phyloP scores from a whole-genome alignment of 2,329 filamentous ascomycete species.

The Dothistroma pini region DNA sequence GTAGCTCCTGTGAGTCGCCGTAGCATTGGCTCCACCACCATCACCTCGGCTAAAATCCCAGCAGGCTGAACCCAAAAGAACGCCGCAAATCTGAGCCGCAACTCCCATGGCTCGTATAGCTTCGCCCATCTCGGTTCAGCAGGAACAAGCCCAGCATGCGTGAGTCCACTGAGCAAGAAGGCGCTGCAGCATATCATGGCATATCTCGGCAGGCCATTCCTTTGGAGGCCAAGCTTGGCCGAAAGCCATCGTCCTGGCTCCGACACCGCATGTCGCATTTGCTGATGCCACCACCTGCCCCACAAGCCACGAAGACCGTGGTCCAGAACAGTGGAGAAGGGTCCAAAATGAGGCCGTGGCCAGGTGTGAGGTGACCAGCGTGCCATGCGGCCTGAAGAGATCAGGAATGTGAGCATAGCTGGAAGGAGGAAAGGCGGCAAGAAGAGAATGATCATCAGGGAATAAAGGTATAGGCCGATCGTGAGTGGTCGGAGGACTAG shows the following conservation, averaged over 20 bases:
- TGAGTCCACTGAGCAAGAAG: slow-evolving; percentile 29
- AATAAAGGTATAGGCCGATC: slow-evolving; percentile 27
- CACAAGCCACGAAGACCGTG: slow-evolving; percentile 31
- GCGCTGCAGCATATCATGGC: slow-evolving; percentile 23
- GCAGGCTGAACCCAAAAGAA: slow-evolving; percentile 34
- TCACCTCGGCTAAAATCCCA: slow-evolving; percentile 25
- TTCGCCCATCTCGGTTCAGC: slow-evolving; percentile 23
- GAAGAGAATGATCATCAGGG: slow-evolving; percentile 27
- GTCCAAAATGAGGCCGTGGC: slow-evolving; percentile 30
- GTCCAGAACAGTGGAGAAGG: slow-evolving; percentile 17
- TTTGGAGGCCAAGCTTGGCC: slow-evolving; percentile 15
- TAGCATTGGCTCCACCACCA: slow-evolving; percentile 11
- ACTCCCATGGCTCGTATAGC: slow-evolving; percentile 7
- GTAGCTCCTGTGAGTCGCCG: not conserved
- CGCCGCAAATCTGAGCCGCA: slow-evolving; percentile 17
- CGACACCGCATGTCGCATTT: slow-evolving; percentile 27
- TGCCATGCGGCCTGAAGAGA: slow-evolving; percentile 14
- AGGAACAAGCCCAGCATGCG: slow-evolving; percentile 33
- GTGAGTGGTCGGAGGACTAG: slow-evolving; percentile 23
- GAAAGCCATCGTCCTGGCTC: slow-evolving; percentile 27
- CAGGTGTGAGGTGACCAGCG: slow-evolving; percentile 29
- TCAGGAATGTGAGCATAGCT: slow-evolving; percentile 21
- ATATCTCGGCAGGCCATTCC: slow-evolving; percentile 20
- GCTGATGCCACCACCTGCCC: slow-evolving; percentile 35
- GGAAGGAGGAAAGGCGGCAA: slow-evolving; percentile 25